Percentiles rank a stretch among this genome's conserved stretches.
phyloP scores from a whole-genome alignment of 2,329 filamentous ascomycete genomes.

The Monosporascus sp. region DNA sequence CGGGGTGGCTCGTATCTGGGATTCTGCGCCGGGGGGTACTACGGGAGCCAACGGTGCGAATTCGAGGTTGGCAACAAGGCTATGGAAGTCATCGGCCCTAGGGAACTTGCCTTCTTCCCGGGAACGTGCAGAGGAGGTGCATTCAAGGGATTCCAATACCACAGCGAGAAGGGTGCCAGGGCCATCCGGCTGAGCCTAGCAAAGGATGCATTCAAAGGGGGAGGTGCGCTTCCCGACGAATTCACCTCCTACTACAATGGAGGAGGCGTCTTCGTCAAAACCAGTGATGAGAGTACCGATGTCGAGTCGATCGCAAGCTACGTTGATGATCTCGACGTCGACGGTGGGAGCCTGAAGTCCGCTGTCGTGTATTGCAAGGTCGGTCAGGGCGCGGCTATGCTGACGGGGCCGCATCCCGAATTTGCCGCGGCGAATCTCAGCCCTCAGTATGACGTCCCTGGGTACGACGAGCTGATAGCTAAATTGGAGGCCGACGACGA shows the following conservation, averaged over 20 bases:
- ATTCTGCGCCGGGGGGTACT: constrained; percentile 93
- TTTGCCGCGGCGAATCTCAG: constrained; percentile 78
- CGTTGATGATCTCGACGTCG: constrained; percentile 66
- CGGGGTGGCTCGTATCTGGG: constrained; percentile 82
- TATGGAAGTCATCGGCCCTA: constrained; percentile 77
- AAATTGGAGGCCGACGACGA: constrained; percentile 64
- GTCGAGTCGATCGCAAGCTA: constrained; percentile 83
- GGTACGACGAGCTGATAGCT: constrained; percentile 66
- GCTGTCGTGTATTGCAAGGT: constrained; percentile 80
- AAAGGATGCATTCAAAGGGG: constrained; percentile 48
- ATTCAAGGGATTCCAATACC: constrained; percentile 85
- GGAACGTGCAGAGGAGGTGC: constrained; percentile 81
- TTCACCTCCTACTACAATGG: constrained; percentile 89
- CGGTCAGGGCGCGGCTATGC: constrained; percentile 69
- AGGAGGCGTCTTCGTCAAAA: constrained; percentile 86
- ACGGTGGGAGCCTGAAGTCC: constrained; percentile 66
- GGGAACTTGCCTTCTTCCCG: constrained; percentile 85
- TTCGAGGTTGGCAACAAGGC: constrained; percentile 81
- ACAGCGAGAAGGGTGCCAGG: constrained; percentile 76
- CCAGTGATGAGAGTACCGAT: constrained; percentile 50
- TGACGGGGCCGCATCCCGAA: constrained; percentile 93
- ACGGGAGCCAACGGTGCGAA: constrained; percentile 74
- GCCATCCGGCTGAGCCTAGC: constrained; percentile 63
- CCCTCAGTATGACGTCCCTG: constrained; percentile 58
- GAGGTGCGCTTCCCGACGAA: constrained; percentile 47